Evolutionary conservation across 2,329 filamentous ascomycete species (phyloP).

Genomic region (Hysterium pulicare): DNA sequence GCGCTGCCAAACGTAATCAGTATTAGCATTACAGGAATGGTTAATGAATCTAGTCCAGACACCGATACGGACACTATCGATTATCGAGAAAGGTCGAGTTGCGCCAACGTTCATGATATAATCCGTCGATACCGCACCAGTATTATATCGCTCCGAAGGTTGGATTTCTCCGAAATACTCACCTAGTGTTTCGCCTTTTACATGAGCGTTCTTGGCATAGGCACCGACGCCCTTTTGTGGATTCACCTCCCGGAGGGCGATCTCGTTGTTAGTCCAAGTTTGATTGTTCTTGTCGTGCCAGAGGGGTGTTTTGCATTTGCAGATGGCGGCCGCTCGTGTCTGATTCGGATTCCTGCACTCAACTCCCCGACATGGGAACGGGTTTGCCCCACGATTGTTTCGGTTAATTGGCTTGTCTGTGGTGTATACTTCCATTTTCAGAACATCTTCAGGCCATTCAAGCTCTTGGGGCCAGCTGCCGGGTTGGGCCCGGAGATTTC

Average conservation of each 20-base stretch:
- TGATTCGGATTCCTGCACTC: not conserved
- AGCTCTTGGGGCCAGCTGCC: not conserved
- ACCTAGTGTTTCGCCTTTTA: not conserved
- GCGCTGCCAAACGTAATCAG: not conserved
- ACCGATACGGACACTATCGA: not conserved
- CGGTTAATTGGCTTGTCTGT: not conserved
- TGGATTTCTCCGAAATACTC: not conserved
- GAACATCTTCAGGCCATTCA: not conserved
- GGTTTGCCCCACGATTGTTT: not conserved
- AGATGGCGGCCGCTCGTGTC: not conserved
- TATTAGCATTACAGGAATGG: not conserved
- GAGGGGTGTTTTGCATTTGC: not conserved
- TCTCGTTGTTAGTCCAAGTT: not conserved
- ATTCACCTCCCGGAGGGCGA: not conserved
- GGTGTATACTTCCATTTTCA: not conserved
- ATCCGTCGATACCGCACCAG: not conserved
- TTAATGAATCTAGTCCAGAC: not conserved
- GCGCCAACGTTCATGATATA: not conserved
- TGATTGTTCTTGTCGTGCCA: not conserved
- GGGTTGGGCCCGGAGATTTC: not conserved
- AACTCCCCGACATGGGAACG: not conserved
- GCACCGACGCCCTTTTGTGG: not conserved
- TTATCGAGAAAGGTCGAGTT: not conserved
- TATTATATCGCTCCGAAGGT: not conserved
- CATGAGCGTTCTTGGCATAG: not conserved